These are phyloP conservation scores for Trichosanthes truncata DNA, from an alignment of 306 rosid species.

Conservation along the genomic window DNA sequence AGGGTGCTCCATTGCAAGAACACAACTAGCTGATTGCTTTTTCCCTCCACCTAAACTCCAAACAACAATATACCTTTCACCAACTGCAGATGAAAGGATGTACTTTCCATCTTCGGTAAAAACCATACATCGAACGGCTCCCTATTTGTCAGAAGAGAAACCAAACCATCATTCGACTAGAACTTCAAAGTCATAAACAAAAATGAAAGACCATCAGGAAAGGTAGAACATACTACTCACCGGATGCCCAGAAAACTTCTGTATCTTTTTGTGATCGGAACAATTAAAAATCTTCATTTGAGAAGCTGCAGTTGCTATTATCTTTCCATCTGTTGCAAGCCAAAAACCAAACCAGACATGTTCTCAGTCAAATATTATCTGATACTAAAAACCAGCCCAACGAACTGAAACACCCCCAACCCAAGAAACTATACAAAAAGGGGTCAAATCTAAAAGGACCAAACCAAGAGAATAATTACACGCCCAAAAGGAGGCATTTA, in stretches of 20 bases:
- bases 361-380: conserved; percentile 19
- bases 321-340: conserved; percentile 58
- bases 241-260: conserved; percentile 91
- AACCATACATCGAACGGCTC: conserved; percentile 69
- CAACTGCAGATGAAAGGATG: conserved; percentile 77
- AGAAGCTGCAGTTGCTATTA: conserved; percentile 81
- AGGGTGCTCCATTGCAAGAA: conserved; percentile 92
- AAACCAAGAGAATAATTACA: neutral
- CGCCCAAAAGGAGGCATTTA: neutral
- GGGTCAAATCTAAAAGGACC: neutral
- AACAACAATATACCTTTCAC: conserved; percentile 81
- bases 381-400: neutral
- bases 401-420: neutral
- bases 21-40: conserved; percentile 70
- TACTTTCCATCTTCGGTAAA: conserved; percentile 79
- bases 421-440: neutral
- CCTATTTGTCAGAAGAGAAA: conserved; percentile 34
- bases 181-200: neutral
- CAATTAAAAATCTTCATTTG: conserved; percentile 64
- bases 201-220: neutral
- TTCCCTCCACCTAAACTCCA: conserved; percentile 60
- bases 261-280: conserved; percentile 59
- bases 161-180: conserved; percentile 14
- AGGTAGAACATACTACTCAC: conserved; percentile 45
- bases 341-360: conserved; percentile 13